Evolutionary conservation across 371 early-diverging fungal species (phyloP), one percentile per base, ranked within the genome.

Genomic region (Lichtheimia corymbifera): DNA sequence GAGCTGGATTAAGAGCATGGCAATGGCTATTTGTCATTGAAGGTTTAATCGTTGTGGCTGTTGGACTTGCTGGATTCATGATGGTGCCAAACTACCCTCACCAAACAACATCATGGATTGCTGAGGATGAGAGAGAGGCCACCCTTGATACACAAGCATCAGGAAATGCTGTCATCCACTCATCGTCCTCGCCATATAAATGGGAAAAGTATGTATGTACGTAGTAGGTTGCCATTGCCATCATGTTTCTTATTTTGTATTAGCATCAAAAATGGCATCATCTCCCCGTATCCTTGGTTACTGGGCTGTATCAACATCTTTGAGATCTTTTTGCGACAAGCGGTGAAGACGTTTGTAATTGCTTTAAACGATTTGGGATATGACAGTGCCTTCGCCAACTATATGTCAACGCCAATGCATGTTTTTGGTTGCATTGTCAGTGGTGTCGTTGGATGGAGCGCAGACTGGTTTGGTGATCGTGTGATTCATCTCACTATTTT

Each of bases 1-100:
- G 69, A 15, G 63, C 74, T 7, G 74, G 81, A 15, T 75, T 81
- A 61, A 68, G 70, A 64, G 80, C 82, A 4, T 87, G 87, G 87
- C 77, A 82, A 52, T 87, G 86, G 80, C 63, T 87, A 17, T 85
- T 85, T 58, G 28, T 49, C 2, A 49, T 18, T 5, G 49, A 49
- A 49, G 49, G 49, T 22, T 5, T 49, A 4, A 49, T 49, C 4
- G 49, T 9, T 18, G 18, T 49, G 17, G 13, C 22, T 11, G 49
- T 49, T 17, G 49, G 49, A 20, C 20, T 49, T 49, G 9, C 49
- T 17, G 49, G 49, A 0, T 49, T 22, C 12, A 20, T 17, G 20
- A 5, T 49, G 12, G 20, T 77, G n/a, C 78, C 78, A 17, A 71
- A 77, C 27, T 77, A 74, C 18, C 78, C 78, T 15, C 61, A 65